Base-by-base conservation (phyloP, 805 yeast species). In the Saccharomycopsis sp. region DNA sequence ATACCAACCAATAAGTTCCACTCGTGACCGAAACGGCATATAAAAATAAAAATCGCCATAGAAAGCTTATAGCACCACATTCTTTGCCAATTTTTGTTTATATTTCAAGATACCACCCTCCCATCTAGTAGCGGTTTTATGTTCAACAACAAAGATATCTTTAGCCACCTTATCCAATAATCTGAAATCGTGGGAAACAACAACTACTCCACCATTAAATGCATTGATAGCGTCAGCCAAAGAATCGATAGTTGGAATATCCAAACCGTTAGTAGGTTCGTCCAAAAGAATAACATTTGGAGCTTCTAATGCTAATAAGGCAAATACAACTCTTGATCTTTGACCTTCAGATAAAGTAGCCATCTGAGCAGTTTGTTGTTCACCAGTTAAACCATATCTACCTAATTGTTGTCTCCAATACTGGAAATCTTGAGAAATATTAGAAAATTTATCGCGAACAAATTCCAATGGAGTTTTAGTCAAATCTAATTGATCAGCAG, bases 251-350 rank as follows among this genome's bases (percentile, higher is more conserved):
- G 98, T 89, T 60, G 97, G 88, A 59, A 93, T 90, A 74, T 93
- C 98, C 68, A 93, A 75, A 76, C 97, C 97, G 77, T 93, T 93
- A 55, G 98, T 93, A 78, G 98, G 98, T 81, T 93, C 98, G 74
- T 93, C 98, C 70, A 93, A 74, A 63, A 93, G 72, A 59, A 93
- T 73, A 66, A 93, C 86, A 70, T 93, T 93, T 60, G 98, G 98
- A 52, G 85, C 71, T 70, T 93, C 97, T 56, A 93, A 74, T 41
- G 98, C 98, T 60, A 93, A 77, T 55, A 93, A 72, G 8, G 97
- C 97, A 62, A 93, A 93, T 46, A 93, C 98, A 56, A 93, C 98
- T 71, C 98, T 83, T 54, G 97, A 90, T 73, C 97, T 85, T 76
- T 93, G 98, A 67, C 98, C 98, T 75, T 93, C 98, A 16, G 97